Percentiles rank a stretch among this genome's conserved stretches.
Evolutionary conservation across 371 early-diverging fungal species (phyloP).

Genomic region (Parasitella parasitica): DNA sequence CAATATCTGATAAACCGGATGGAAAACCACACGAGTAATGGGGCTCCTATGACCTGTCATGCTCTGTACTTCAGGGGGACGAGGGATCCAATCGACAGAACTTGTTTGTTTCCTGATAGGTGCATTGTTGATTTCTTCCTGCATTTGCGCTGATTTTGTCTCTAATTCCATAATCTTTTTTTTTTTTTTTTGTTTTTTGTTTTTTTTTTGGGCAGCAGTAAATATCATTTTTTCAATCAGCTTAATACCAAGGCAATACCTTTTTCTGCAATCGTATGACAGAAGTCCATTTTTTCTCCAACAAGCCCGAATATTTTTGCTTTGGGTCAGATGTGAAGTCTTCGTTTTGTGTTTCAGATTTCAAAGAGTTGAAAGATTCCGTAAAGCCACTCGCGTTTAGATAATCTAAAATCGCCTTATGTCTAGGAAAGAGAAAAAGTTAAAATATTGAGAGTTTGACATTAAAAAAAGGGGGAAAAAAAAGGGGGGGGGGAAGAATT

Average conservation of each 20-base stretch:
- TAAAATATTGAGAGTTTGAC: neutral
- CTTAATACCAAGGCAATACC: constrained; percentile 28
- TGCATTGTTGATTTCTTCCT: constrained; percentile 68
- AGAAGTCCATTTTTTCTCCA: constrained; percentile 93
- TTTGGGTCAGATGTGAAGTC: constrained; percentile 73
- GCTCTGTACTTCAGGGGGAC: constrained; percentile 65
- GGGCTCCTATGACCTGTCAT: constrained; percentile 79
- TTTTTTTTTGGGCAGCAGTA: too few relatives aligned
- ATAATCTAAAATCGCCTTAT: constrained; percentile 83
- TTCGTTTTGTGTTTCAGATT: constrained; percentile 66
- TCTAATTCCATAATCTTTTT: constrained; percentile 86
- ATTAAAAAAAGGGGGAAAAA: neutral
- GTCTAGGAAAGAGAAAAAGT: constrained; percentile 37
- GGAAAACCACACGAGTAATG: constrained; percentile 80
- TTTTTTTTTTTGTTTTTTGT: neutral
- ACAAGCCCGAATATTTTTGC: constrained; percentile 74
- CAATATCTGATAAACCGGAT: constrained; percentile 76
- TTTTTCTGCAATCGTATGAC: constrained; percentile 87
- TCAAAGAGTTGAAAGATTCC: constrained; percentile 64
- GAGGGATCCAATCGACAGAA: constrained; percentile 74
- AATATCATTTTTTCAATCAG: too few relatives aligned
- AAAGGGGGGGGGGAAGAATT: neutral
- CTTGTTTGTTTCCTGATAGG: constrained; percentile 59
- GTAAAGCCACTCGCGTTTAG: constrained; percentile 69
- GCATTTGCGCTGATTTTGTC: constrained; percentile 66